Evolutionary conservation across 2,329 filamentous ascomycete genomes (phyloP), one percentile per base, ranked within the genome.

Genomic region (Paradendryphiella salina): DNA sequence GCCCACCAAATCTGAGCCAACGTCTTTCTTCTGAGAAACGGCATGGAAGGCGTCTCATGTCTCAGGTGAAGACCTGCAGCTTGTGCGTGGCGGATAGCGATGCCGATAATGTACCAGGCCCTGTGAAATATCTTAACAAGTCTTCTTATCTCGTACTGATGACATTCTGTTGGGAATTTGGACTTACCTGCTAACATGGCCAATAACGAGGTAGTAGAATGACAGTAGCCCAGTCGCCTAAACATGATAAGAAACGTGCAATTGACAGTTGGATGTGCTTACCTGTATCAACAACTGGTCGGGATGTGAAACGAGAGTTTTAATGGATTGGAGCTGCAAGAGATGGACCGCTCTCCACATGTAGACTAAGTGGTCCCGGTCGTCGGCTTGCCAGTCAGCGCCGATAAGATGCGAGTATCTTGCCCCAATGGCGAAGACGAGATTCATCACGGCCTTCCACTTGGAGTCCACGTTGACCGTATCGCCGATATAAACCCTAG

Each of bases 341-440:
- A 61, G 35, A 17, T 53, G 37, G 11, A 55, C 20, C 7, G 60
- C 60, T 39, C 60, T 54, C 38, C 65, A 63, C 53, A 73, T 71
- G 40, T 73, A 75, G 6, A 71, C 46, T 6, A 68, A 17, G 50
- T 74, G 68, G 18, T 72, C 67, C 8, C 50, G 52, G 10, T 51
- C 54, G 26, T 64, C 53, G 11, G 52, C 61, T 28, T 39, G 52
- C 53, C 57, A 63, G 2, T 57, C 54, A 4, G 62, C 61, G 33
- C 61, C 47, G 8, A 52, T 55, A 33, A 72, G 59, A 43, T 69
- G 58, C 10, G 66, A 65, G 50, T 70, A 67, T 39, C 66, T 62
- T n/a, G 72, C 64, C 8, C 68, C 71, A 21, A 76, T 70, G 14
- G 73, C 73, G 36, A 75, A 72, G 5, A 76, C 61, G 7, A 75